Evolutionary conservation across 805 yeast species (phyloP).

Genomic region (Suhomyces sp.): DNA sequence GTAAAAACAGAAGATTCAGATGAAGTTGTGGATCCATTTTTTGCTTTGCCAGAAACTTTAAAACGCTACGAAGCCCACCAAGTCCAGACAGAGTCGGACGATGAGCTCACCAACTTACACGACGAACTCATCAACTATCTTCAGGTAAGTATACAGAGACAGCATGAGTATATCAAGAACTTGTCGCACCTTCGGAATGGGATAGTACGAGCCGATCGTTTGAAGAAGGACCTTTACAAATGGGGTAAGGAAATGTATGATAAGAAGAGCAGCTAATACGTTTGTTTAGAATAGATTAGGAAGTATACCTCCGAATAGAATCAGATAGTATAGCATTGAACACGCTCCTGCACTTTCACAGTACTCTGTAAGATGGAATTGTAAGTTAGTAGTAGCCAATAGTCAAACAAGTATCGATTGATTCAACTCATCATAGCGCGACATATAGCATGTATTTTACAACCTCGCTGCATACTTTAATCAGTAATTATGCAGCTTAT

Average conservation of each 20-base stretch:
- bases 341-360: neutral
- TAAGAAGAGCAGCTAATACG: constrained; percentile 19
- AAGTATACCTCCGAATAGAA: too few relatives aligned
- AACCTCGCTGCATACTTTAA: neutral
- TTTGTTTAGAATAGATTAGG: too few relatives aligned
- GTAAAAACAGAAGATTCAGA: constrained; percentile 48
- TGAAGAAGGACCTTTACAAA: constrained; percentile 62
- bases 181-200: constrained; percentile 72
- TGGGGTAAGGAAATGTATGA: constrained; percentile 88
- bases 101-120: constrained; percentile 57
- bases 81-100: constrained; percentile 19
- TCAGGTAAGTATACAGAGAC: constrained; percentile 46
- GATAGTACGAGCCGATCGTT: constrained; percentile 71
- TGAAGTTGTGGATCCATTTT: constrained; percentile 46
- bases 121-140: constrained; percentile 43
- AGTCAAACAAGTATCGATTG: neutral
- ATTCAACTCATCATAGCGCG: neutral
- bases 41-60: constrained; percentile 55
- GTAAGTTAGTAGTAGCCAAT: neutral
- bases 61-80: constrained; percentile 29
- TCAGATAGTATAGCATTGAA: neutral
- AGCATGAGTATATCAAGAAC: constrained; percentile 81
- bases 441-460: too few relatives aligned
- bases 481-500: neutral
- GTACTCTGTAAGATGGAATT: neutral